phyloP scores from a whole-genome alignment of 257 asterid species.

The Pogostemon cablin region DNA sequence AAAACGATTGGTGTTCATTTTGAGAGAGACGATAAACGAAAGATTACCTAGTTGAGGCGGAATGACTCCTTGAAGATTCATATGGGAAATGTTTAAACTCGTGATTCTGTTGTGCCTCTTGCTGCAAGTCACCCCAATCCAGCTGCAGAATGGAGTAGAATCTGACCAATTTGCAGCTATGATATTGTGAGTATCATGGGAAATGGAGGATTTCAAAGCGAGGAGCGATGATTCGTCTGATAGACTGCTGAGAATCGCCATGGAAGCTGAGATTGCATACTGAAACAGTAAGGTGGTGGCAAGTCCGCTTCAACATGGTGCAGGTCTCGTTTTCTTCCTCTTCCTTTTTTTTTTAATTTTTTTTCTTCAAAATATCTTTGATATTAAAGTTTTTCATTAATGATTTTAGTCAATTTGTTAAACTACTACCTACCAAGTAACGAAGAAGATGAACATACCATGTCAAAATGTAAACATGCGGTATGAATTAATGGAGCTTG shows the following conservation, averaged over 20 bases:
- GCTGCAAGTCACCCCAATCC: conserved; percentile 40
- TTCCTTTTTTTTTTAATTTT: too few relatives aligned
- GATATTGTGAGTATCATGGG: conserved; percentile 25
- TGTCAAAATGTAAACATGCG: too few relatives aligned
- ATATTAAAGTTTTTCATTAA: too few relatives aligned
- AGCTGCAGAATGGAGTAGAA: conserved; percentile 32
- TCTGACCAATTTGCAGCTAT: conserved; percentile 33
- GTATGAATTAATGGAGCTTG: too few relatives aligned
- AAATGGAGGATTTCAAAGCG: conserved; percentile 33
- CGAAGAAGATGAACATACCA: too few relatives aligned
- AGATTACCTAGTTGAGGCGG: conserved; percentile 41
- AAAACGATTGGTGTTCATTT: conserved; percentile 33
- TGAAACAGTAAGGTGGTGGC: conserved; percentile 1
- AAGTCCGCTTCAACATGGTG: neutral
- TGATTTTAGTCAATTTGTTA: too few relatives aligned
- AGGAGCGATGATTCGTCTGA: conserved; percentile 37
- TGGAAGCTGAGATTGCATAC: neutral
- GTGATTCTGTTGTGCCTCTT: conserved; percentile 35
- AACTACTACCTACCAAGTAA: too few relatives aligned
- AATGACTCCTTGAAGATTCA: conserved; percentile 37
- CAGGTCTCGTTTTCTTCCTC: neutral
- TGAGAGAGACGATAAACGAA: conserved; percentile 38
- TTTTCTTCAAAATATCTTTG: too few relatives aligned
- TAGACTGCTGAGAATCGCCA: neutral
- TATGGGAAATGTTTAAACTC: conserved; percentile 24